A percentile compares a stretch with the other conserved stretches of the same genome.
These are phyloP conservation scores for Pichia deserticola DNA, from an alignment of 805 yeast genomes.

Conservation along the genomic window DNA sequence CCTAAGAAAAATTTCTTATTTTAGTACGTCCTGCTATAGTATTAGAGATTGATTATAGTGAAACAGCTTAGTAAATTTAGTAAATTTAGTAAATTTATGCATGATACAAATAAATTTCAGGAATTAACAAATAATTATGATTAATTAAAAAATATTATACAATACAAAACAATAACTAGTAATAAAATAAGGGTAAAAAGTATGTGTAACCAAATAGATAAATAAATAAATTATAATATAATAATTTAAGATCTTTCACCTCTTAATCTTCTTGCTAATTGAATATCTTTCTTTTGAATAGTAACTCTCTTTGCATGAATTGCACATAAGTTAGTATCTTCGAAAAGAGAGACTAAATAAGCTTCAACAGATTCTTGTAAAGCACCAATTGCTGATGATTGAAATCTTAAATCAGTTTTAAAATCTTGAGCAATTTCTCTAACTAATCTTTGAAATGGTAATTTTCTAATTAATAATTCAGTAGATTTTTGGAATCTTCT, in stretches of 20 bases:
- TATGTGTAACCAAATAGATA: no score
- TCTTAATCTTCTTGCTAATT: constrained; percentile 95
- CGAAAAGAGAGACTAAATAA: constrained; percentile 90
- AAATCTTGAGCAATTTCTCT: constrained; percentile 94
- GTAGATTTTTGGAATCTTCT: constrained; percentile 97
- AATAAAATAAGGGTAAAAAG: not conserved
- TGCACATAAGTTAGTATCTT: constrained; percentile 98
- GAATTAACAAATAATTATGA: no score
- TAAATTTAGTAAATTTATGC: no score
- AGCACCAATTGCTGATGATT: constrained; percentile 95
- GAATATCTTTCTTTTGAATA: constrained; percentile 96
- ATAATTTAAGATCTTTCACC: constrained; percentile 77
- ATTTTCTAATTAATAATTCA: constrained; percentile 88
- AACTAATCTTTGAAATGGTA: constrained; percentile 95
- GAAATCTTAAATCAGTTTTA: constrained; percentile 92
- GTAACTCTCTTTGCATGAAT: constrained; percentile 99
- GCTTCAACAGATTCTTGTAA: constrained; percentile 98
- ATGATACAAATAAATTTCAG: no score
- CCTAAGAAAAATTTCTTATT: no score
- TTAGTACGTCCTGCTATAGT: no score
- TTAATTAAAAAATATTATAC: not conserved
- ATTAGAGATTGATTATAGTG: no score
- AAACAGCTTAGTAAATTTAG: no score
- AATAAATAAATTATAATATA: not conserved
- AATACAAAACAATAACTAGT: not conserved